Percentiles rank a stretch among this genome's conserved stretches.
phyloP scores from a whole-genome alignment of 176 grass and related monocot genomes.

The Triticum monococcum region DNA sequence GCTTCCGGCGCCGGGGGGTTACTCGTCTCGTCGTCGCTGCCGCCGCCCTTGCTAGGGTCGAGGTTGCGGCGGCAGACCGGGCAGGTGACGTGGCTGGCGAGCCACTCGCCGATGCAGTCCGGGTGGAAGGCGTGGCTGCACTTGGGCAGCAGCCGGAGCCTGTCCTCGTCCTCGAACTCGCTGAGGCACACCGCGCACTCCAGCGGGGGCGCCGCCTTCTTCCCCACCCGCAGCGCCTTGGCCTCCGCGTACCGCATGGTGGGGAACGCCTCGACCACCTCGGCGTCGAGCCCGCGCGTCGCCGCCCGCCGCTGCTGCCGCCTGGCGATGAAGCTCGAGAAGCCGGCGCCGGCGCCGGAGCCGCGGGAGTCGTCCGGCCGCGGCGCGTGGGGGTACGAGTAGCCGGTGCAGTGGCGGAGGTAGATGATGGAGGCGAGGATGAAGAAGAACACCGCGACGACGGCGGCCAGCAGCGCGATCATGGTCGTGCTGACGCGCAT shows the following conservation, averaged over 20 bases:
- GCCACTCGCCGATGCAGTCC: slow-evolving; percentile 79
- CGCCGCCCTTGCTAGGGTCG: slow-evolving; percentile 27
- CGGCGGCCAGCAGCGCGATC: slow-evolving; percentile 34
- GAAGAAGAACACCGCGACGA: slow-evolving; percentile 39
- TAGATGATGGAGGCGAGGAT: slow-evolving; percentile 41
- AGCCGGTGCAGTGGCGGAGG: slow-evolving; percentile 42
- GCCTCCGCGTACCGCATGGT: slow-evolving; percentile 58
- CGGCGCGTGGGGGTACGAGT: neutral
- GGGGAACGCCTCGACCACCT: slow-evolving; percentile 45
- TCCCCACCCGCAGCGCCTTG: slow-evolving; percentile 37
- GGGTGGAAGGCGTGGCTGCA: slow-evolving; percentile 90
- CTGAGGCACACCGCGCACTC: slow-evolving; percentile 82
- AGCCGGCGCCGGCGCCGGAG: neutral
- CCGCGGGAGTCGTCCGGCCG: neutral
- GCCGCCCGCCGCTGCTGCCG: slow-evolving; percentile 6
- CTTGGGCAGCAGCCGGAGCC: slow-evolving; percentile 66
- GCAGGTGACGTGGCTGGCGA: slow-evolving; percentile 64
- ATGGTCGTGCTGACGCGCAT: slow-evolving; percentile 32
- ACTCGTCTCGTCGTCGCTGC: slow-evolving; percentile 32
- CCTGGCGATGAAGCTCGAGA: neutral
- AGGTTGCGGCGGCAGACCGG: slow-evolving; percentile 71
- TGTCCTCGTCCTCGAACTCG: slow-evolving; percentile 77
- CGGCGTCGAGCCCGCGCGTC: slow-evolving; percentile 36
- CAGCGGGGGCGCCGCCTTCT: slow-evolving; percentile 20
- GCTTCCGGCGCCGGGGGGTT: neutral